Conservation (phyloP, 192 early-diverging fungal genomes). For the Backusella luteola region DNA sequence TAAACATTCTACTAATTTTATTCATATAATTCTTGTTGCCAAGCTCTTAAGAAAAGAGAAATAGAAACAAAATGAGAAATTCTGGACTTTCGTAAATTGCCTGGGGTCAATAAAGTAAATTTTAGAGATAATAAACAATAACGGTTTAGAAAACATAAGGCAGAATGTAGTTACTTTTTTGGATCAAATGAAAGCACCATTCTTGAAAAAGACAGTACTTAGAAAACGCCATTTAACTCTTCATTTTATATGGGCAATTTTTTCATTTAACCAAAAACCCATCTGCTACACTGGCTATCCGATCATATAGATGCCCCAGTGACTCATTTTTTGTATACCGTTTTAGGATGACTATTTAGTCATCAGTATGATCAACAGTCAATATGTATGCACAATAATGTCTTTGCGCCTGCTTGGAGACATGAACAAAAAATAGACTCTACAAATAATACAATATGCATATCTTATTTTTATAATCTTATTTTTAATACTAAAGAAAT, state of each 20-base stretch:
- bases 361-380: neutral
- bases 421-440: neutral
- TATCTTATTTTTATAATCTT: too few relatives aligned
- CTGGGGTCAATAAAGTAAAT: neutral
- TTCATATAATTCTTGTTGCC: neutral
- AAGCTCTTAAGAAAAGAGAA: neutral
- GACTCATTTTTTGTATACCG: neutral
- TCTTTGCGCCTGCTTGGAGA: neutral
- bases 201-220: neutral
- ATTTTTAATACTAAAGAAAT: too few relatives aligned
- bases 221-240: neutral
- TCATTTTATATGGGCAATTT: neutral
- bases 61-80: too few relatives aligned
- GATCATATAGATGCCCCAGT: neutral
- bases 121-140: neutral
- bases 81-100: neutral
- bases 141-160: neutral
- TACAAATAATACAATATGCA: too few relatives aligned
- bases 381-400: neutral
- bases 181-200: neutral
- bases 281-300: neutral
- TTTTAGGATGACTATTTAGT: neutral
- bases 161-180: neutral
- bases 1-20: neutral
- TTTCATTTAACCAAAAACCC: neutral